Evolutionary conservation across 257 asterid genomes (phyloP).

Genomic region (Solanum appendiculatum): DNA sequence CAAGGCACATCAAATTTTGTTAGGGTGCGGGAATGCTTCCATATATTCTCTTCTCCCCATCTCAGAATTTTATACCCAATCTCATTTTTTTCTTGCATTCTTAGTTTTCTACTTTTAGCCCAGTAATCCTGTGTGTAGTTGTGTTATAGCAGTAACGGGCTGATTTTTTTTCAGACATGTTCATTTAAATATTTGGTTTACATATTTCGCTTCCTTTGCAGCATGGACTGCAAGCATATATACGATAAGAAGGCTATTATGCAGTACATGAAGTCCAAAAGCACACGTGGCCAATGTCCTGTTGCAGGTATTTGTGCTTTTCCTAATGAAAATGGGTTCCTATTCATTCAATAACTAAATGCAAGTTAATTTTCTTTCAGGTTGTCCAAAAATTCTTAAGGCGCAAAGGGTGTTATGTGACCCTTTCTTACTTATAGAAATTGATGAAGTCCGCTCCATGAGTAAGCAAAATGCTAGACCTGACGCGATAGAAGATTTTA

Average conservation of each 20-base stretch:
- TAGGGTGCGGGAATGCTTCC: neutral
- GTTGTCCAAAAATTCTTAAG: constrained; percentile 56
- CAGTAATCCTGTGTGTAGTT: neutral
- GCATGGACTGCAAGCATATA: constrained; percentile 92
- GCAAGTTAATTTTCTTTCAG: constrained; percentile 23
- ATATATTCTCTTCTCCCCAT: neutral
- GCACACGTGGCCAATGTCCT: constrained; percentile 43
- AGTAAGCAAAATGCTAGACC: constrained; percentile 27
- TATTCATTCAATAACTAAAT: neutral
- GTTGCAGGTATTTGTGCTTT: constrained; percentile 46
- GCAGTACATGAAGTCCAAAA: constrained; percentile 41
- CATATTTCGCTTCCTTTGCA: constrained; percentile 16
- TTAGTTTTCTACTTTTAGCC: neutral
- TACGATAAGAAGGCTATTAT: constrained; percentile 56
- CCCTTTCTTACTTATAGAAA: constrained; percentile 54
- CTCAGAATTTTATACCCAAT: neutral
- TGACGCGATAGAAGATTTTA: constrained; percentile 71
- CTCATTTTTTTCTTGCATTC: neutral
- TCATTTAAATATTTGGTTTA: neutral
- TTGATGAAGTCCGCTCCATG: constrained; percentile 69
- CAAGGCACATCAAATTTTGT: neutral
- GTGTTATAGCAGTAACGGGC: neutral
- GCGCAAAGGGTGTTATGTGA: constrained; percentile 54
- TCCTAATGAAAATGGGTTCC: neutral
- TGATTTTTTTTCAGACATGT: neutral